Conservation (phyloP, 2,329 filamentous ascomycete species). For the Aspergillus tubingensis region DNA sequence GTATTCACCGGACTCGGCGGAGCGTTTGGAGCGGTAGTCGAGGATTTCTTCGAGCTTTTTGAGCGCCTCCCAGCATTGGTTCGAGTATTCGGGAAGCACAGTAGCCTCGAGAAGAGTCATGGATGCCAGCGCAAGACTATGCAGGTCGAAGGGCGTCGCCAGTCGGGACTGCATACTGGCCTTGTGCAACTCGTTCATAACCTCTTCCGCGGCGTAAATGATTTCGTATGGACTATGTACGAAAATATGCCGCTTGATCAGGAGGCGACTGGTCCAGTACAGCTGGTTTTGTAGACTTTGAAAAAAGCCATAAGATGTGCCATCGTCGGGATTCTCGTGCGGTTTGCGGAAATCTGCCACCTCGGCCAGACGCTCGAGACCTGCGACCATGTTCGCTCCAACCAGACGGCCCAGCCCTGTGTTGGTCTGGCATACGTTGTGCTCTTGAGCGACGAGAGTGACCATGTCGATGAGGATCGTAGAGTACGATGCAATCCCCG, state of each 20-base stretch:
- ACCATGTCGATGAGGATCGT: conserved; percentile 40
- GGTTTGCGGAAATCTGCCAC: conserved; percentile 37
- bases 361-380: conserved; percentile 41
- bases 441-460: conserved; percentile 35
- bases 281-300: conserved; percentile 44
- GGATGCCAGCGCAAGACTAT: conserved; percentile 43
- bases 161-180: conserved; percentile 32
- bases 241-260: conserved; percentile 47
- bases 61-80: conserved; percentile 47
- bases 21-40: conserved; percentile 44
- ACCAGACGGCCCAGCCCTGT: conserved; percentile 39
- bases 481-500: conserved; percentile 42
- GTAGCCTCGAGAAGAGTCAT: conserved; percentile 47
- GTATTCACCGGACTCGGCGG: conserved; percentile 35
- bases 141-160: conserved; percentile 44
- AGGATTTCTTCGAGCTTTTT: conserved; percentile 54
- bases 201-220: conserved; percentile 42
- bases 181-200: conserved; percentile 44
- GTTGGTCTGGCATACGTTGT: conserved; percentile 40
- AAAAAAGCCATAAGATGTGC: conserved; percentile 29
- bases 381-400: conserved; percentile 38
- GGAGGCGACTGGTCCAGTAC: conserved; percentile 45
- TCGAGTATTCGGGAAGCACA: conserved; percentile 41
- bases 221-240: conserved; percentile 46
- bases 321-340: conserved; percentile 29